Percentiles rank a stretch among this genome's conserved stretches.
These are phyloP conservation scores for Elsinoe ampelina DNA, from an alignment of 2,329 filamentous ascomycete species.

Conservation along the genomic window DNA sequence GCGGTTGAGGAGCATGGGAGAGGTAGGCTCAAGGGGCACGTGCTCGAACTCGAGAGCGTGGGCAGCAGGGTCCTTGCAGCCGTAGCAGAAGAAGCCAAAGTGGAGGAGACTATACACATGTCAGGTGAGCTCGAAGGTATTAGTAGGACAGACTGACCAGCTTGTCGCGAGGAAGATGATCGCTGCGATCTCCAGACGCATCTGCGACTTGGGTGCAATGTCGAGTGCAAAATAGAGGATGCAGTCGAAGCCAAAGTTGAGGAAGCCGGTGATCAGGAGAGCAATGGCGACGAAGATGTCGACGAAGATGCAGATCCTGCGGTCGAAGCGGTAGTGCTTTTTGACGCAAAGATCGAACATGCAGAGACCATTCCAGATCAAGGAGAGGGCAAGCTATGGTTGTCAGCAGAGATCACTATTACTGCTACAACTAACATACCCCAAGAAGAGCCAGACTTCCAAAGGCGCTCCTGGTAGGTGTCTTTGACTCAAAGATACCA, in stretches of 20 bases:
- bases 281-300: conserved; percentile 16
- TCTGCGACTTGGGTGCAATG: conserved; percentile 4
- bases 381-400: conserved; percentile 8
- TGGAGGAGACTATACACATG: not conserved
- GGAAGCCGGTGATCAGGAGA: conserved; percentile 11
- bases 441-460: conserved; percentile 12
- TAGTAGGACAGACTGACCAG: not conserved
- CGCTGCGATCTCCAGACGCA: conserved; percentile 7
- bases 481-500: conserved; percentile 1
- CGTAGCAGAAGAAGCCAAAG: conserved; percentile 15
- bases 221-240: conserved; percentile 14
- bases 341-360: conserved; percentile 13
- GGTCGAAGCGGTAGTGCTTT: conserved; percentile 13
- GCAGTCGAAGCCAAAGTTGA: conserved; percentile 14
- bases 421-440: not conserved
- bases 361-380: conserved; percentile 12
- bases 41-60: conserved; percentile 11
- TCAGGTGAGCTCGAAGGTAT: not conserved
- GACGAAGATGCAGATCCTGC: conserved; percentile 19
- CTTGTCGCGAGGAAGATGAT: conserved; percentile 1
- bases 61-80: conserved; percentile 12
- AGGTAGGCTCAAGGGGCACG: conserved; percentile 4
- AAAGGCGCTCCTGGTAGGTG: conserved; percentile 5
- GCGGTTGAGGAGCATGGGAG: conserved; percentile 8
- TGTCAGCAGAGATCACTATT: not conserved